A percentile compares a stretch with the other conserved stretches of the same genome.
Evolutionary conservation across 441 rosid species (phyloP).

Genomic region (Brassica balearica): DNA sequence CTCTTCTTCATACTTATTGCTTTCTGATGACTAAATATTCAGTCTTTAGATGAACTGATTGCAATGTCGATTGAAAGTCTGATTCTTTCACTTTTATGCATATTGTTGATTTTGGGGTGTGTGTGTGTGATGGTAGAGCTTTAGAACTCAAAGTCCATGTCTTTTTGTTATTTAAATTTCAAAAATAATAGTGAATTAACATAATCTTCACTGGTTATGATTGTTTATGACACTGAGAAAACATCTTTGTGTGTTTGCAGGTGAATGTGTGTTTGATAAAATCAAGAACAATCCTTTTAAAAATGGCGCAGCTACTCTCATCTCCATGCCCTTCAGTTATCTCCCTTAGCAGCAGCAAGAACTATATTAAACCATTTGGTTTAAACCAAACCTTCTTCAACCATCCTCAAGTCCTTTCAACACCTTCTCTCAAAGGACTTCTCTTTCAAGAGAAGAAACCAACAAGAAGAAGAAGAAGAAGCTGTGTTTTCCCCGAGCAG

Average conservation of each 20-base stretch:
- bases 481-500: slow-evolving; percentile 51
- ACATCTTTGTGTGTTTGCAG: slow-evolving; percentile 43
- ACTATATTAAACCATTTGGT: slow-evolving; percentile 38
- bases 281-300: slow-evolving; percentile 23
- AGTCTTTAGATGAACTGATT: not conserved
- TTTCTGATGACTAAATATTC: not conserved
- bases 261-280: slow-evolving; percentile 46
- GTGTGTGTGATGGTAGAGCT: not conserved
- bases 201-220: not conserved
- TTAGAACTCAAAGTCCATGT: not conserved
- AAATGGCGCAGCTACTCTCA: slow-evolving; percentile 74
- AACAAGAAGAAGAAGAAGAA: slow-evolving; percentile 31
- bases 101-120: not conserved
- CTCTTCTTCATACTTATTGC: slow-evolving; percentile 6
- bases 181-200: not conserved
- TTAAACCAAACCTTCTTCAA: slow-evolving; percentile 43
- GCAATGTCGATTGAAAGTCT: not conserved
- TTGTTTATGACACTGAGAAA: not conserved
- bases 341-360: slow-evolving; percentile 44
- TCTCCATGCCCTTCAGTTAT: slow-evolving; percentile 60
- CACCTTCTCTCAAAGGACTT: slow-evolving; percentile 45
- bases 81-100: not conserved
- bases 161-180: not conserved
- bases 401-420: slow-evolving; percentile 42
- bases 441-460: slow-evolving; percentile 45